Conservation (phyloP, 2,329 filamentous ascomycete species). For the Orbilia ellipsospora region DNA sequence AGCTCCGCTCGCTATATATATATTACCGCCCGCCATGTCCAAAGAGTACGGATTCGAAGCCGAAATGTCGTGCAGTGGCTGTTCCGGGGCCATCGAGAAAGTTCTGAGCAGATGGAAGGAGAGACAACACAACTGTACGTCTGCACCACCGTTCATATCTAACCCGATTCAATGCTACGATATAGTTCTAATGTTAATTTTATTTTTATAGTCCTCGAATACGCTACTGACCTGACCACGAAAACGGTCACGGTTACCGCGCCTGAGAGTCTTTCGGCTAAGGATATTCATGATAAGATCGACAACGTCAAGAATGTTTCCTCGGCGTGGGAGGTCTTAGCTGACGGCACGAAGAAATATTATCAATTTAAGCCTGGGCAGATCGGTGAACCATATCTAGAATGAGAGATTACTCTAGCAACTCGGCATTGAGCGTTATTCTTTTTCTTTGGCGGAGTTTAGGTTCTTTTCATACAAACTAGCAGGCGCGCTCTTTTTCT, state of each 20-base stretch:
- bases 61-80: slow-evolving; percentile 93
- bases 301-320: slow-evolving; percentile 44
- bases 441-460: too few species aligned
- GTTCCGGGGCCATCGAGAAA: slow-evolving; percentile 91
- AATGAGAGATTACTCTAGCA: too few species aligned
- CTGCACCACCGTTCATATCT: slow-evolving; percentile 2
- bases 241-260: slow-evolving; percentile 84
- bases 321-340: neutral
- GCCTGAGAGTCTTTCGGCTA: slow-evolving; percentile 61
- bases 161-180: too few species aligned
- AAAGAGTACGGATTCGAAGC: slow-evolving; percentile 89
- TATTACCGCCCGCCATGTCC: neutral
- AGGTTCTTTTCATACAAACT: too few species aligned
- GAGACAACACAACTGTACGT: slow-evolving; percentile 70
- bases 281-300: slow-evolving; percentile 54
- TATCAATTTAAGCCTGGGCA: too few species aligned
- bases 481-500: too few species aligned
- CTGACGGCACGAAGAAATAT: too few species aligned
- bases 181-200: neutral
- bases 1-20: too few species aligned
- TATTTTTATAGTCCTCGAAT: slow-evolving; percentile 64
- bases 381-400: too few species aligned
- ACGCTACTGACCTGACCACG: slow-evolving; percentile 85
- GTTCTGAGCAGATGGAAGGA: slow-evolving; percentile 85
- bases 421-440: too few species aligned